A percentile compares a stretch with the other conserved stretches of the same genome.
Conservation (phyloP, 108 stramenopile genomes). For the Conticribra weissflogii region DNA sequence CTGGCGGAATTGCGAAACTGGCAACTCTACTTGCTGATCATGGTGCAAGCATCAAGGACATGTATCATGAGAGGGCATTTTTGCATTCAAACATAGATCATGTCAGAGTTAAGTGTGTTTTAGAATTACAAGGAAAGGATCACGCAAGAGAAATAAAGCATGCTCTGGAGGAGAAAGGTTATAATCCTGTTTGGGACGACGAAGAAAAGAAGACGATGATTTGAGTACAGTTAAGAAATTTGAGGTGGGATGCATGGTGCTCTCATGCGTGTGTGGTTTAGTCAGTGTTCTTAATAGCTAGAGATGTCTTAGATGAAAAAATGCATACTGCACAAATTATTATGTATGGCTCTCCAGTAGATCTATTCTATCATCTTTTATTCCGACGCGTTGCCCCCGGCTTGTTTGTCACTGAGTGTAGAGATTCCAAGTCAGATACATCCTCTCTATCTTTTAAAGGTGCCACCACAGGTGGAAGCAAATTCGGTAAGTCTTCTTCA, state of each 20-base stretch:
- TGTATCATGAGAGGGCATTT: constrained; percentile 98
- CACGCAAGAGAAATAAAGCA: constrained; percentile 59
- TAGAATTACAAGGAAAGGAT: constrained; percentile 83
- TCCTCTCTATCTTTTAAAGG: constrained; percentile 20
- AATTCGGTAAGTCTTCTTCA: not conserved
- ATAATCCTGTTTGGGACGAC: constrained; percentile 45
- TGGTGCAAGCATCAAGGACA: constrained; percentile 93
- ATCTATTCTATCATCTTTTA: no score
- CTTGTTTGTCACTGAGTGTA: constrained; percentile 9
- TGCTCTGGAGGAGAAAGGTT: constrained; percentile 36
- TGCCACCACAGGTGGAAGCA: constrained; percentile 31
- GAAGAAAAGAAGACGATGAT: constrained; percentile 25
- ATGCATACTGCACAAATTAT: no score
- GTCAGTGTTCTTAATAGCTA: no score
- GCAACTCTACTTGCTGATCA: constrained; percentile 63
- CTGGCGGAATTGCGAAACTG: constrained; percentile 83
- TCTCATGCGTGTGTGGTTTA: no score
- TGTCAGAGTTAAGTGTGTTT: constrained; percentile 91
- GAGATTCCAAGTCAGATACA: constrained; percentile 41
- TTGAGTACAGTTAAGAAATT: no score
- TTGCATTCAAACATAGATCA: constrained; percentile 89
- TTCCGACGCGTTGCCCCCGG: no score
- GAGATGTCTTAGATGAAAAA: no score
- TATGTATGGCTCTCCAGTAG: no score
- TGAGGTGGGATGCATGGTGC: no score